Evolutionary conservation across 2,329 filamentous ascomycete species (phyloP).

Genomic region (Hypoxylon sp.): DNA sequence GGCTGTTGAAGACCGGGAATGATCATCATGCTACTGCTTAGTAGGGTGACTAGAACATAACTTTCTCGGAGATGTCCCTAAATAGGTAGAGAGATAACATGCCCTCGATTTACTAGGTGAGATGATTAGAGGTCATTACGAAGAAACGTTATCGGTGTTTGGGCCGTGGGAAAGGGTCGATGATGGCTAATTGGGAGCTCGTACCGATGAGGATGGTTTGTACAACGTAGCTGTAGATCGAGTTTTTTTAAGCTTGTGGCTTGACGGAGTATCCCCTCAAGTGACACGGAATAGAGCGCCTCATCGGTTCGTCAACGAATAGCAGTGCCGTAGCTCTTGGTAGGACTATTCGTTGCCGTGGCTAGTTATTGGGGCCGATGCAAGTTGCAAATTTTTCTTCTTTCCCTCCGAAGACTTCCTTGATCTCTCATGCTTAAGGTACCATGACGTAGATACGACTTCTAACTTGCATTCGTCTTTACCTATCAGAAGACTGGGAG

Average conservation of each 20-base stretch:
- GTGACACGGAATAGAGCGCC: not conserved
- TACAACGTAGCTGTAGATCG: not conserved
- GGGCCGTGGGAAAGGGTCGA: not conserved
- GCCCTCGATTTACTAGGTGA: not conserved
- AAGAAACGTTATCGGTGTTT: not conserved
- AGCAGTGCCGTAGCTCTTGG: not conserved
- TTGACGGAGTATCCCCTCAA: not conserved
- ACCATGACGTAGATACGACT: slow-evolving; percentile 27
- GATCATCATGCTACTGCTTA: not conserved
- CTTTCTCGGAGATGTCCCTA: not conserved
- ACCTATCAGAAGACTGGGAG: slow-evolving; percentile 16
- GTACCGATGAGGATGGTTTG: too few relatives aligned
- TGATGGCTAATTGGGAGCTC: not conserved
- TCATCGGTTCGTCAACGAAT: not conserved
- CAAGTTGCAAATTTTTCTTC: not conserved
- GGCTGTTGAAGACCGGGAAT: not conserved
- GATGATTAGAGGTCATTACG: not conserved
- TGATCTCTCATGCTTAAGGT: slow-evolving; percentile 15
- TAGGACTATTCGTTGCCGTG: slow-evolving; percentile 1
- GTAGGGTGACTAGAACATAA: not conserved
- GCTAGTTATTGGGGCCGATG: slow-evolving; percentile 18
- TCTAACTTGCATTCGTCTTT: slow-evolving; percentile 5
- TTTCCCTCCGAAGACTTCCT: slow-evolving; percentile 16
- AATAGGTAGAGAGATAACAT: not conserved
- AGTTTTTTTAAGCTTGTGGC: not conserved